A percentile compares a stretch with the other conserved stretches of the same genome.
Evolutionary conservation across 1,139 yeast species (phyloP).

Genomic region (Sugiyamaella neomexicana): DNA sequence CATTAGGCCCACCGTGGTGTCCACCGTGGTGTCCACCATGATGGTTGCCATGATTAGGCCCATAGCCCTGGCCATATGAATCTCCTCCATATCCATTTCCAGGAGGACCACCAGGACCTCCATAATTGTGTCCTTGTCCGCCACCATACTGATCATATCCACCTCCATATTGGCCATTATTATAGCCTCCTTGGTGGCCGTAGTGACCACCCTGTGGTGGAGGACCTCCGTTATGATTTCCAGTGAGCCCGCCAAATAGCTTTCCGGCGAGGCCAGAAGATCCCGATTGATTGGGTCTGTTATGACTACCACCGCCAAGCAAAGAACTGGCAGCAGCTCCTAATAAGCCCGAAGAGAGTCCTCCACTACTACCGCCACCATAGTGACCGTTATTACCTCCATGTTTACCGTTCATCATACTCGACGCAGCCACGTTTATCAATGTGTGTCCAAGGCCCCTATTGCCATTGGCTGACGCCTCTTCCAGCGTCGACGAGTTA

Average conservation of each 20-base stretch:
- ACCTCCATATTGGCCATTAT: slow-evolving; percentile 7
- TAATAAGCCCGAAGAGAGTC: not conserved
- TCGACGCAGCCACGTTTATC: slow-evolving; percentile 26
- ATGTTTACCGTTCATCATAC: slow-evolving; percentile 10
- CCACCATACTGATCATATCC: not conserved
- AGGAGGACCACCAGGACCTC: not conserved
- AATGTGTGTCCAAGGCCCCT: slow-evolving; percentile 25
- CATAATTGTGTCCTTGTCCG: not conserved
- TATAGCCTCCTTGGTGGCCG: not conserved
- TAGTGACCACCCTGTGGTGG: not conserved
- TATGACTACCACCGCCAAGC: slow-evolving; percentile 4
- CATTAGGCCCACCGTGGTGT: slow-evolving; percentile 11
- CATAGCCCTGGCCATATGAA: slow-evolving; percentile 6
- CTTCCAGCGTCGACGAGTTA: not conserved
- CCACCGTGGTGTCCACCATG: slow-evolving; percentile 3
- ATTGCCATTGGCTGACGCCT: slow-evolving; percentile 15
- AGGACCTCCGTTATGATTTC: not conserved
- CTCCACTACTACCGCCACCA: slow-evolving; percentile 13
- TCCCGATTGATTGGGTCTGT: not conserved
- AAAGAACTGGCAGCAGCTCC: slow-evolving; percentile 14
- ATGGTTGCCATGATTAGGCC: not conserved
- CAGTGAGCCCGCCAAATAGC: not conserved
- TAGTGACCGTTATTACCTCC: slow-evolving; percentile 9
- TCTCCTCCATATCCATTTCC: not conserved
- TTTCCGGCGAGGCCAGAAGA: not conserved